phyloP scores from a whole-genome alignment of 1,284 basidiomycete genomes.

The Cystobasidium slooffiae region DNA sequence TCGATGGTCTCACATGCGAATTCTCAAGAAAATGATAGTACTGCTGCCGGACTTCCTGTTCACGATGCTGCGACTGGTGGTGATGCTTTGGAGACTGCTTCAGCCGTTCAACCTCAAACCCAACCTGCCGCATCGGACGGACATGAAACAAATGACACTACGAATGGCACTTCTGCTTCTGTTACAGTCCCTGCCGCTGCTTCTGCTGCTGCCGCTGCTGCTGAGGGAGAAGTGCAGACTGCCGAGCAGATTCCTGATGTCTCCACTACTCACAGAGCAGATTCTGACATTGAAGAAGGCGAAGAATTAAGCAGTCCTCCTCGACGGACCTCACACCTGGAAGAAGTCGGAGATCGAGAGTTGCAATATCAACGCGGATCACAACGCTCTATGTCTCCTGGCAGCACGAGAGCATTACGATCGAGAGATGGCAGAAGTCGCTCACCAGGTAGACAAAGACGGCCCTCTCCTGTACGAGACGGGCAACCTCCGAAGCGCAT shows the following conservation, averaged over 20 bases:
- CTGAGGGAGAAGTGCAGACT: not conserved
- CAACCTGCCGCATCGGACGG: too few species aligned
- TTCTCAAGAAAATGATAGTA: too few species aligned
- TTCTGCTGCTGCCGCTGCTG: not conserved
- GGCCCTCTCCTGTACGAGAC: not conserved
- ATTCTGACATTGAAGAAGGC: conserved; percentile 22
- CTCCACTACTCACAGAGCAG: not conserved
- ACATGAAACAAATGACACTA: too few species aligned
- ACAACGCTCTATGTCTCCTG: not conserved
- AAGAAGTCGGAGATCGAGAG: not conserved
- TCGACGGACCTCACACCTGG: not conserved
- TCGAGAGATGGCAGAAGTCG: conserved; percentile 1
- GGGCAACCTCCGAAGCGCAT: not conserved
- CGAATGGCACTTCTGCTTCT: too few species aligned
- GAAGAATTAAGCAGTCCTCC: conserved; percentile 16
- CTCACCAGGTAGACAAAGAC: not conserved
- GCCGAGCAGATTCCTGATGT: not conserved
- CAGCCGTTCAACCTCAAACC: too few species aligned
- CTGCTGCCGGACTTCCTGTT: too few species aligned
- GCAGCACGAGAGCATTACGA: not conserved
- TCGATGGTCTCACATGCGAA: not conserved
- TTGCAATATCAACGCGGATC: not conserved
- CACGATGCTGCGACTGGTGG: too few species aligned
- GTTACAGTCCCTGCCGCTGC: too few species aligned
- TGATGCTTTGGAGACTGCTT: too few species aligned